Conservation (phyloP, 106 monocot species). For the Alisma plantagoaquatica region DNA sequence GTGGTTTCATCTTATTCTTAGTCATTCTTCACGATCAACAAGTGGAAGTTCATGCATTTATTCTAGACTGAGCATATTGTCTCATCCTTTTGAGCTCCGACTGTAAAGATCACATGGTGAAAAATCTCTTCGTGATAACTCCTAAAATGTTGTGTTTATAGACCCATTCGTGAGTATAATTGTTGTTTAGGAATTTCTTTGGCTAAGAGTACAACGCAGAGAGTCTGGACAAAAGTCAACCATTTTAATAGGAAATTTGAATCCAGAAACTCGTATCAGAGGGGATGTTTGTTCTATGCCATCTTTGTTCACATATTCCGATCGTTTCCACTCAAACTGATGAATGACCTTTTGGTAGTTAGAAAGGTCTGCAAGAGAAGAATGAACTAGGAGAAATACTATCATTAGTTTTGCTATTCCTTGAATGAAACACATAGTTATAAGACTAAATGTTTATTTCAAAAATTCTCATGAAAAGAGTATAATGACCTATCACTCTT, state of each 20-base stretch:
- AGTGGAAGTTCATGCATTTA: constrained; percentile 61
- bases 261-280: constrained; percentile 24
- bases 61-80: constrained; percentile 71
- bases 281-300: constrained; percentile 38
- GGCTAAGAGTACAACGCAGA: constrained; percentile 79
- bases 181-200: constrained; percentile 92
- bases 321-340: constrained; percentile 56
- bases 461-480: too few species aligned
- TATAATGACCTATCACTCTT: too few species aligned
- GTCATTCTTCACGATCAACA: constrained; percentile 73
- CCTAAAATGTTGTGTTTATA: constrained; percentile 89
- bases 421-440: too few species aligned
- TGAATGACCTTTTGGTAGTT: constrained; percentile 54
- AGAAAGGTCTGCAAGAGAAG: constrained; percentile 41
- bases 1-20: constrained; percentile 89
- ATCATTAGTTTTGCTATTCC: too few species aligned
- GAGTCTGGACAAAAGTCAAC: constrained; percentile 58
- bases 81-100: constrained; percentile 86
- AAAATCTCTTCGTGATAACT: constrained; percentile 94
- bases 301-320: constrained; percentile 37
- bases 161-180: constrained; percentile 88
- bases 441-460: too few species aligned
- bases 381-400: constrained; percentile 36
- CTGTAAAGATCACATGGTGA: constrained; percentile 81
- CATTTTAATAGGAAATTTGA: constrained; percentile 36